Conservation (phyloP, 1,284 basidiomycete genomes). For the Rhodotorula sp. region DNA sequence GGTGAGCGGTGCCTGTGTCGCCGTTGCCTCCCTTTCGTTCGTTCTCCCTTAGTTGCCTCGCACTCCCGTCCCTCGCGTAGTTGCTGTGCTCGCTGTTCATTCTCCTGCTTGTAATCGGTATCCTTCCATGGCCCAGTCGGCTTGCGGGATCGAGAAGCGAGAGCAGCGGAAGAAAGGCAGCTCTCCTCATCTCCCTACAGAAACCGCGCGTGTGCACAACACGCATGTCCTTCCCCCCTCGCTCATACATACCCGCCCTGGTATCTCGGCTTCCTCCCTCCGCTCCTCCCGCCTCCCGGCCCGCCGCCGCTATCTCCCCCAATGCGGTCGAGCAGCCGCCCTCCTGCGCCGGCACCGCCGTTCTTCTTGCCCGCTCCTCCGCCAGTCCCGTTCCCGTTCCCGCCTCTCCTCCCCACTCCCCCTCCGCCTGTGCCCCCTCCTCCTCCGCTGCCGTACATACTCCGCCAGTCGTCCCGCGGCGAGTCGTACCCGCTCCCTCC, state of each 20-base stretch:
- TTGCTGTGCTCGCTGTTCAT: neutral
- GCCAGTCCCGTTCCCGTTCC: neutral
- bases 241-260: slow-evolving; percentile 4
- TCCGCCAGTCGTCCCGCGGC: slow-evolving; percentile 5
- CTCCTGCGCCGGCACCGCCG: neutral
- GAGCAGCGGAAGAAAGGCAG: no score
- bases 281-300: neutral
- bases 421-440: neutral
- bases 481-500: slow-evolving; percentile 12
- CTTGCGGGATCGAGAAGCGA: no score
- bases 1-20: no score
- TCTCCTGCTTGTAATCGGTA: neutral
- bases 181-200: neutral
- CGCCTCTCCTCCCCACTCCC: neutral
- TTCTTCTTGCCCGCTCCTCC: neutral
- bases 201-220: no score
- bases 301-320: slow-evolving; percentile 1
- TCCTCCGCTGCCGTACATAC: neutral
- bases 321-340: neutral
- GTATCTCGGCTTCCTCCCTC: neutral
- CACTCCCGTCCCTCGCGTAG: no score
- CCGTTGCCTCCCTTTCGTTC: no score
- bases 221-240: neutral
- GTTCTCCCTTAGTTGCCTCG: neutral
- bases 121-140: neutral